Evolutionary conservation across 164 flowering plant species (phyloP), one percentile per base, ranked within the genome.

Genomic region (Sedum album): DNA sequence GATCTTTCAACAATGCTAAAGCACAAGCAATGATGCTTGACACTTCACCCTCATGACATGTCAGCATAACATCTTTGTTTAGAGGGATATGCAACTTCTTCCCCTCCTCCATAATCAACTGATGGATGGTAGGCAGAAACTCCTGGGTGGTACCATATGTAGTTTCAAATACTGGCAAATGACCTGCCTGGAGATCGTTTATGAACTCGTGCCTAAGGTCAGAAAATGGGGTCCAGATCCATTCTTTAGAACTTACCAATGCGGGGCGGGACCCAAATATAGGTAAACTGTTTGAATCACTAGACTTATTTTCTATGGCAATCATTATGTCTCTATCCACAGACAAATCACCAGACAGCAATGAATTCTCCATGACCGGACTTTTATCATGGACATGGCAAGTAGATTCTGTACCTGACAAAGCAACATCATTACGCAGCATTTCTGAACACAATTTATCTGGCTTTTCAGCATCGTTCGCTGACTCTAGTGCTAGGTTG

Each of bases 1-100:
- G 57, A 68, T 86, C 85, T 39, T 81, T 80, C 75, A 85, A 68
- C 72, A 79, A 69, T 33, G 94, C 87, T 36, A 95, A 68, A 28
- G 91, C 96, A 79, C 94, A 92, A 11, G 99, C 87, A 73, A 90
- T 86, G 66, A 90, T 75, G 79, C 96, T 95, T 18, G 97, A 87
- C 69, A 78, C 79, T 66, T 95, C 99, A 69, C 82, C 92, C 70
- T 90, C 97, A 73, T 81, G 84, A 70, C 83, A 83, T 31, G 91
- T 84, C 51, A 94, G 84, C 66, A 86, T 75, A 73, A 63, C 74
- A 72, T 82, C 76, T 67, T 85, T 85, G n/a, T 81, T 81, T 60
- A 88, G 80, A 69, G 87, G 88, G 65, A 91, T 78, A 72, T 87
- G 89, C 46, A 88, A 72, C 80, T 83, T 82, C 61, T 81, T 75